Percentiles rank a stretch among this genome's conserved stretches.
These are phyloP conservation scores for Inosperma sp. DNA, from an alignment of 768 basidiomycete species.

Conservation along the genomic window DNA sequence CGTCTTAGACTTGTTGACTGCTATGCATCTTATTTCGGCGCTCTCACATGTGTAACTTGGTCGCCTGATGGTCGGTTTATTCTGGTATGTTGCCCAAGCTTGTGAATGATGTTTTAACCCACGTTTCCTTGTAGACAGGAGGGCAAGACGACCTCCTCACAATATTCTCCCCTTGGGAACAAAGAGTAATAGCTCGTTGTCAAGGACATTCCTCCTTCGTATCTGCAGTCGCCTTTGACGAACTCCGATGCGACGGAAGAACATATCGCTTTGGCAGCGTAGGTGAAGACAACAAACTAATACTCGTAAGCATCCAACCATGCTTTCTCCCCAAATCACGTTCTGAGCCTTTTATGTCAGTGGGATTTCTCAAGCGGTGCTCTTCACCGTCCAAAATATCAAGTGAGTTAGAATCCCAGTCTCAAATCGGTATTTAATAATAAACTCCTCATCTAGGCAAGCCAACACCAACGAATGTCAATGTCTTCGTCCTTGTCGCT, in stretches of 20 bases:
- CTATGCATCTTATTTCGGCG: constrained; percentile 92
- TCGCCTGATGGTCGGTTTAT: constrained; percentile 95
- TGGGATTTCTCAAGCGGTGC: constrained; percentile 95
- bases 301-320: constrained; percentile 62
- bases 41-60: constrained; percentile 88
- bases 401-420: constrained; percentile 31
- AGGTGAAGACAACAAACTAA: constrained; percentile 94
- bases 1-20: constrained; percentile 80
- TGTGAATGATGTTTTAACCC: constrained; percentile 4
- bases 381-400: constrained; percentile 82
- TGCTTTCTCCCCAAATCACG: not conserved
- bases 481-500: constrained; percentile 78
- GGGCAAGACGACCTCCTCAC: constrained; percentile 97
- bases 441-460: constrained; percentile 29
- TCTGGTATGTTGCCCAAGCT: constrained; percentile 42
- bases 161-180: constrained; percentile 92
- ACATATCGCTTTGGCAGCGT: constrained; percentile 95
- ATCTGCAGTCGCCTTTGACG: constrained; percentile 84
- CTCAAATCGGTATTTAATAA: not conserved
- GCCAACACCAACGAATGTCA: constrained; percentile 70
- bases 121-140: constrained; percentile 57
- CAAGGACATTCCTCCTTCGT: constrained; percentile 97
- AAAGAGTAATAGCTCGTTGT: constrained; percentile 90
- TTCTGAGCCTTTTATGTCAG: constrained; percentile 34
- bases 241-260: constrained; percentile 79